Conservation (phyloP, 768 basidiomycete genomes). For the Mycena vulgaris region DNA sequence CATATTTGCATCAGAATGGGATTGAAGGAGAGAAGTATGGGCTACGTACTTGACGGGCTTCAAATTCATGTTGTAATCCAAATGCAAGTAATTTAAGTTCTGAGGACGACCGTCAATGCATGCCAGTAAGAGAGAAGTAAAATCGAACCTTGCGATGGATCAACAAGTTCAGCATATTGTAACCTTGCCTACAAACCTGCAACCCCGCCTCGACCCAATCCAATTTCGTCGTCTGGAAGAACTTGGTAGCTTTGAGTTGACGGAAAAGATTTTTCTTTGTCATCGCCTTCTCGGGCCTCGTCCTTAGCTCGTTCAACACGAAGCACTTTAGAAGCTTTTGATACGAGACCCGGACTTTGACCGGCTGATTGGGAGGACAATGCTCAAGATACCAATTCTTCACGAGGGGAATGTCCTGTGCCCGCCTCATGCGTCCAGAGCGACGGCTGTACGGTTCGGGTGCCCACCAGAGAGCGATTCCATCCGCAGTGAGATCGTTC, state of each 20-base stretch:
- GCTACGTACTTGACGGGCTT: slow-evolving; percentile 88
- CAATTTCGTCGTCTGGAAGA: slow-evolving; percentile 97
- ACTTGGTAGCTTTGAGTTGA: slow-evolving; percentile 98
- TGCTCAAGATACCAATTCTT: slow-evolving; percentile 99
- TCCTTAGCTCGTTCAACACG: slow-evolving; percentile 94
- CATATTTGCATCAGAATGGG: slow-evolving; percentile 39
- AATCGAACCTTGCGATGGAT: slow-evolving; percentile 93
- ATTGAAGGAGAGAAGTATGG: neutral
- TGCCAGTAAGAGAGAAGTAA: neutral
- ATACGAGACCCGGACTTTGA: slow-evolving; percentile 99
- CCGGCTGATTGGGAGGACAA: slow-evolving; percentile 95
- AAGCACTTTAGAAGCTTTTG: slow-evolving; percentile 97
- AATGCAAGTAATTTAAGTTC: slow-evolving; percentile 94
- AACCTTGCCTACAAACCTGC: slow-evolving; percentile 98
- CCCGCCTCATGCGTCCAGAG: slow-evolving; percentile 92
- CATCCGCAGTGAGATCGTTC: slow-evolving; percentile 94
- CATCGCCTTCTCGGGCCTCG: slow-evolving; percentile 94
- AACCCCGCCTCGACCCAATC: slow-evolving; percentile 99
- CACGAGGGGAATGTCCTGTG: slow-evolving; percentile 95
- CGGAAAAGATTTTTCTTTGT: slow-evolving; percentile 98
- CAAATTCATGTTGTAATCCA: slow-evolving; percentile 99
- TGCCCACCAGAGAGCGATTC: slow-evolving; percentile 98
- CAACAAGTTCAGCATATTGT: slow-evolving; percentile 98
- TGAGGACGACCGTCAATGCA: slow-evolving; percentile 45
- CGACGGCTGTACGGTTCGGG: slow-evolving; percentile 96